Base-by-base conservation (phyloP, 2,329 filamentous ascomycete genomes). In the Leptographium procerum region DNA sequence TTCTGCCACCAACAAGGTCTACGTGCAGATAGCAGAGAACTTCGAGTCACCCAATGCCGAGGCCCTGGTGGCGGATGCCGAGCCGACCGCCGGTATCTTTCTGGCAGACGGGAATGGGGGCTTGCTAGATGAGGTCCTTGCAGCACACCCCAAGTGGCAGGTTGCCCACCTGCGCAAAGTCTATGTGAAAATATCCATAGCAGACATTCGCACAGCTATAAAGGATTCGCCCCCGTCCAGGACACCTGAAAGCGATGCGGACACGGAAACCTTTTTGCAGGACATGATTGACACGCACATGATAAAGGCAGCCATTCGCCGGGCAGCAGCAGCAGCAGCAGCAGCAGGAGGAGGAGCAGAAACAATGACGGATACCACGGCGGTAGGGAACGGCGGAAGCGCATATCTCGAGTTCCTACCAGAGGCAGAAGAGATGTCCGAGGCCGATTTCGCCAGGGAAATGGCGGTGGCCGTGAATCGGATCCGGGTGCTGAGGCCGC, bases 111-210 rank as follows among this genome's bases (percentile, higher is more conserved):
- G 82, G 52, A 97, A 95, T 66, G 70, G 74, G 4, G 82, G 85
- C 4, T 79, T 97, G 16, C 77, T 95, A 14, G 73, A 76, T 5
- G 83, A 89, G 68, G 85, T 92, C 13, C 69, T 87, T 45, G 74
- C 80, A 24, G 84, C 87, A 11, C 89, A 91, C 67, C 84, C 88
- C 64, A 84, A 85, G 65, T 90, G 87, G 74, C 85, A 88, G 60
- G 82, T 97, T 59, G 76, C 86, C 36, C 84, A 84, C 60, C 77
- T 97, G 29, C 84, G 85, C 51, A 80, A 82, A 56, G 84, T 89
- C 4, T 96, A 92, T 68, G 74, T 73, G 57, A 80, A 81, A 61
- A 73, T 85, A 36, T 77, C 79, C 19, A 73, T 86, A 34, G 65
- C 75, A 22, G 77, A 83, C 64, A 69, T 86, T 24, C 75, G 77